Percentiles rank a stretch among this genome's conserved stretches.
phyloP scores from a whole-genome alignment of 2,329 filamentous ascomycete genomes.

The Xylariales sp. region DNA sequence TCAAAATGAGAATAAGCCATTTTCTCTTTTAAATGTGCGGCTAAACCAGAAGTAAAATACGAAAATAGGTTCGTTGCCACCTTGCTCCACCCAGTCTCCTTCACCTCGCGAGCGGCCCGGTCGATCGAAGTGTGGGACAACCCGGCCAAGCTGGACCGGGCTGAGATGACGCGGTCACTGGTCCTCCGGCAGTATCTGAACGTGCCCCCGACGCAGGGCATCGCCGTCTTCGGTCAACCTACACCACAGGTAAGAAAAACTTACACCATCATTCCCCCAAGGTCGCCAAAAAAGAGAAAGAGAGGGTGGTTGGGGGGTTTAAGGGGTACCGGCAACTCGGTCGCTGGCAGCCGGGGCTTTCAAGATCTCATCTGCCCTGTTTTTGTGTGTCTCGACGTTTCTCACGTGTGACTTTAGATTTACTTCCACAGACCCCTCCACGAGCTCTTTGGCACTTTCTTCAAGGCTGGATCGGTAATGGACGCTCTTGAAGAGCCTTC shows the following conservation, averaged over 20 bases:
- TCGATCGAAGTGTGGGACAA: conserved; percentile 33
- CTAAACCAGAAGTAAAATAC: no score
- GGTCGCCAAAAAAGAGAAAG: no score
- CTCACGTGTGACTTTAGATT: conserved; percentile 17
- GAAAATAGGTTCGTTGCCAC: conserved; percentile 37
- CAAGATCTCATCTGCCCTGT: no score
- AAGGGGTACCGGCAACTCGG: neutral
- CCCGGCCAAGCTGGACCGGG: conserved; percentile 25
- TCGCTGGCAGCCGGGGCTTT: neutral
- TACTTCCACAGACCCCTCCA: conserved; percentile 42
- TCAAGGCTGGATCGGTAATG: conserved; percentile 34
- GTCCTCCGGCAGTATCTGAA: conserved; percentile 36
- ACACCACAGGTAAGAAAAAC: conserved; percentile 29
- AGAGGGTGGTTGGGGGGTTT: no score
- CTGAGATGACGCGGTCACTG: conserved; percentile 28
- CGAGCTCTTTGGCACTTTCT: conserved; percentile 38
- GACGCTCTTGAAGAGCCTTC: conserved; percentile 43
- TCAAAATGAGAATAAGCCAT: no score
- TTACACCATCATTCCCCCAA: no score
- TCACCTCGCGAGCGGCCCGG: conserved; percentile 36
- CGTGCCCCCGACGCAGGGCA: conserved; percentile 32
- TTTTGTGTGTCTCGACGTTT: neutral
- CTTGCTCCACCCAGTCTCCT: conserved; percentile 44
- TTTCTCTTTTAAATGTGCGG: no score
- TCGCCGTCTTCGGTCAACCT: conserved; percentile 29